Percentiles rank a stretch among this genome's conserved stretches.
phyloP scores from a whole-genome alignment of 805 yeast genomes.

The Starmera amethionina region DNA sequence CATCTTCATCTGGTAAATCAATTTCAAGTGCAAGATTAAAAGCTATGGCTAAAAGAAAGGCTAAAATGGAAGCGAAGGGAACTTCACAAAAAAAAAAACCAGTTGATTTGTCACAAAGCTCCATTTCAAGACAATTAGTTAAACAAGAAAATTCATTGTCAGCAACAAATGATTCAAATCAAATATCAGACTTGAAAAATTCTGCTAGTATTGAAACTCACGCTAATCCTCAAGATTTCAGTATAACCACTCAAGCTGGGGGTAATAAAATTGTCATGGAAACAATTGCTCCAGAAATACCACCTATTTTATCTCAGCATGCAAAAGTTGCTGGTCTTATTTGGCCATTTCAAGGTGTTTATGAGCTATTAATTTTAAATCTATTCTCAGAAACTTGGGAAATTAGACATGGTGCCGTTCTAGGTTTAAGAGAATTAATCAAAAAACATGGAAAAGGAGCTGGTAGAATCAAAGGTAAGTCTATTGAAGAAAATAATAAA shows the following conservation, averaged over 20 bases:
- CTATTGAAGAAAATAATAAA: conserved; percentile 49
- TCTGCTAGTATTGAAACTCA: no score
- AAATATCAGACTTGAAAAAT: conserved; percentile 20
- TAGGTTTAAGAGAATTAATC: conserved; percentile 82
- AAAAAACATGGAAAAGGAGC: conserved; percentile 78
- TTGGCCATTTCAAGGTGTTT: conserved; percentile 94
- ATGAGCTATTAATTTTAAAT: conserved; percentile 70
- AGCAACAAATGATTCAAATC: conserved; percentile 9
- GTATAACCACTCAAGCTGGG: conserved; percentile 71
- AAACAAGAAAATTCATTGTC: conserved; percentile 16
- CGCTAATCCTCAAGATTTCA: conserved; percentile 24
- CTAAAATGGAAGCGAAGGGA: conserved; percentile 58
- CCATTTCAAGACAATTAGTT: conserved; percentile 47
- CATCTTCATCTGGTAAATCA: conserved; percentile 14
- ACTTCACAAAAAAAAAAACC: conserved; percentile 34
- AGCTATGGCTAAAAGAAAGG: conserved; percentile 90
- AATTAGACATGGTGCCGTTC: conserved; percentile 88
- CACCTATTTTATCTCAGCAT: conserved; percentile 62
- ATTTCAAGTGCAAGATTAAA: conserved; percentile 66
- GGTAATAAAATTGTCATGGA: conserved; percentile 81
- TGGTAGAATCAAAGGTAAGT: conserved; percentile 64
- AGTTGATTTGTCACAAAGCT: conserved; percentile 63
- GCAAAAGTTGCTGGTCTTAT: conserved; percentile 63
- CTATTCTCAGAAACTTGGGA: conserved; percentile 88
- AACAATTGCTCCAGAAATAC: conserved; percentile 51